These are phyloP conservation scores for Piper longum DNA, from an alignment of 164 flowering plant genomes.

Conservation along the genomic window DNA sequence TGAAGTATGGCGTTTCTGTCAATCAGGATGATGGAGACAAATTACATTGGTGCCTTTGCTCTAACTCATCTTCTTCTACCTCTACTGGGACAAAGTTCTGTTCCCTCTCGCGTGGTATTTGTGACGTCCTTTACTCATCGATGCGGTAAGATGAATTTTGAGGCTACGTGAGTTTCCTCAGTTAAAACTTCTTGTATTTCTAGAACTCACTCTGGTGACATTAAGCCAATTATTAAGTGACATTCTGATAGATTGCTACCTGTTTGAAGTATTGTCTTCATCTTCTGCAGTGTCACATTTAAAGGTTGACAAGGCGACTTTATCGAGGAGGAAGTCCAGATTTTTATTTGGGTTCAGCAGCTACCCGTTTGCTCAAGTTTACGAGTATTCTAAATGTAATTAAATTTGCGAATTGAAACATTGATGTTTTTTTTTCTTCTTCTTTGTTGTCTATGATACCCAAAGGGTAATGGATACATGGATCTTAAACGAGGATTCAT, in stretches of 20 bases:
- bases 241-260: not conserved
- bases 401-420: not conserved
- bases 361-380: constrained; percentile 62
- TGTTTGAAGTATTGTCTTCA: not conserved
- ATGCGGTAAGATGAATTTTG: constrained; percentile 32
- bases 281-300: constrained; percentile 30
- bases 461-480: too few relatives aligned
- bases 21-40: constrained; percentile 75
- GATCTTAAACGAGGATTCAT: too few relatives aligned
- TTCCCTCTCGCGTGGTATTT: constrained; percentile 76
- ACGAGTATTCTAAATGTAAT: constrained; percentile 78
- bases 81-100: constrained; percentile 51
- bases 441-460: constrained; percentile 1
- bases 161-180: not conserved
- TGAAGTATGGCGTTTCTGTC: not conserved
- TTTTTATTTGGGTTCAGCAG: constrained; percentile 14
- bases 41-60: constrained; percentile 77
- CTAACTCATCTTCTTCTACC: constrained; percentile 67
- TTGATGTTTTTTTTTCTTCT: not conserved
- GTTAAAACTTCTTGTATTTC: not conserved
- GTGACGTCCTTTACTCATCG: constrained; percentile 87
- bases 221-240: not conserved
- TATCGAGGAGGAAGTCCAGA: constrained; percentile 25
- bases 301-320: constrained; percentile 35
- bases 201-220: not conserved